These are phyloP conservation scores for Oryza brachyantha DNA, from an alignment of 176 grass and related monocot genomes.

Conservation along the genomic window DNA sequence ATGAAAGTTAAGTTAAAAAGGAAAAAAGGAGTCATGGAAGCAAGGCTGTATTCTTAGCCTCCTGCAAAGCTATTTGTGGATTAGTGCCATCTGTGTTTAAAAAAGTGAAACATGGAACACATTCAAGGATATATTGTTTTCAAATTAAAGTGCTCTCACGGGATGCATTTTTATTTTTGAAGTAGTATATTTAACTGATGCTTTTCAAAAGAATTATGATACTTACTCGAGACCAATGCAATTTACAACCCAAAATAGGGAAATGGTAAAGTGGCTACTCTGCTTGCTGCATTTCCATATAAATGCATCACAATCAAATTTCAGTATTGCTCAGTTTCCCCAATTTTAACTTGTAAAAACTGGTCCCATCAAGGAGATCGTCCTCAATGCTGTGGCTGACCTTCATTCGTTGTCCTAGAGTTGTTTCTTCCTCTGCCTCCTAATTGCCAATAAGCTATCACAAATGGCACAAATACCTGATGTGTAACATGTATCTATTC, in stretches of 20 bases:
- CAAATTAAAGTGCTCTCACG: neutral
- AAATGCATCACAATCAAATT: neutral
- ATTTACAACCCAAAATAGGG: neutral
- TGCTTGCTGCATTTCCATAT: no score
- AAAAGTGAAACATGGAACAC: neutral
- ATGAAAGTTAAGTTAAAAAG: no score
- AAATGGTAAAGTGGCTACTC: neutral
- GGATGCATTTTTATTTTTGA: neutral
- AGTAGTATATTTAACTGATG: neutral
- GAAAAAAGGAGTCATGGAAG: neutral
- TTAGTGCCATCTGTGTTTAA: neutral
- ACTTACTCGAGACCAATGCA: neutral
- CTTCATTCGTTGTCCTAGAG: neutral
- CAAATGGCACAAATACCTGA: neutral
- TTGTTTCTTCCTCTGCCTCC: neutral
- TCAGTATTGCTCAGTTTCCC: neutral
- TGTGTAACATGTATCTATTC: no score
- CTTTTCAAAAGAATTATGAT: neutral
- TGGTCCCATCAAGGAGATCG: neutral
- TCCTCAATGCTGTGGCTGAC: neutral
- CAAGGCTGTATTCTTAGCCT: neutral
- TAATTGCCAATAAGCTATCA: neutral
- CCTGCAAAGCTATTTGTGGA: neutral
- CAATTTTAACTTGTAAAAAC: neutral
- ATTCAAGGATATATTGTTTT: slow-evolving; percentile 10